Percentiles rank a stretch among this genome's conserved stretches.
These are phyloP conservation scores for Talaromyces pinophilus DNA, from an alignment of 2,329 filamentous ascomycete genomes.

Conservation along the genomic window DNA sequence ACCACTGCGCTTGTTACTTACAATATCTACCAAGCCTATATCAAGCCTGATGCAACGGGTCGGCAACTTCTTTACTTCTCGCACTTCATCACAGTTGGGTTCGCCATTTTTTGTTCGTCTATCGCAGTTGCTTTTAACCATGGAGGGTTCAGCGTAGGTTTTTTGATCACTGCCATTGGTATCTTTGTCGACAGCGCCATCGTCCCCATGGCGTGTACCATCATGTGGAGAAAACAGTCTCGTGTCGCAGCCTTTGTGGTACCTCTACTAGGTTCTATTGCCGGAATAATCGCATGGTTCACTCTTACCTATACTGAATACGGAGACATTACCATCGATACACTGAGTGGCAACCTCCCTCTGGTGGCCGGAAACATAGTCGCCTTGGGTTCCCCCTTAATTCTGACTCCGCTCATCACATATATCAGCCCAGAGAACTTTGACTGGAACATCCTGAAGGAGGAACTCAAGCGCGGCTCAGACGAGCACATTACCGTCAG, in stretches of 20 bases:
- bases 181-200: constrained; percentile 49
- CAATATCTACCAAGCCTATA: constrained; percentile 55
- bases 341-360: neutral
- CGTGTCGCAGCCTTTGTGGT: constrained; percentile 45
- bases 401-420: neutral
- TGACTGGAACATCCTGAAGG: neutral
- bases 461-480: neutral
- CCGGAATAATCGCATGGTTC: constrained; percentile 50
- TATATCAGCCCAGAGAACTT: neutral
- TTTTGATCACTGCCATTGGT: constrained; percentile 46
- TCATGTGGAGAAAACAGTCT: constrained; percentile 51
- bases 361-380: neutral
- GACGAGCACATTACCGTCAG: neutral
- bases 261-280: constrained; percentile 44
- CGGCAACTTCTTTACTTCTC: constrained; percentile 47
- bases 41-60: constrained; percentile 51
- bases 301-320: constrained; percentile 43
- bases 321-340: constrained; percentile 42
- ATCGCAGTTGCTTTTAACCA: constrained; percentile 53
- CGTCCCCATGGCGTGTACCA: constrained; percentile 48
- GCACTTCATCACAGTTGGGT: constrained; percentile 51
- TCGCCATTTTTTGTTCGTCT: constrained; percentile 52
- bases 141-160: constrained; percentile 53
- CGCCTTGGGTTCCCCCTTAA: neutral
- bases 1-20: constrained; percentile 54